phyloP scores from a whole-genome alignment of 345 rosid genomes.

The Raphanus sativus region DNA sequence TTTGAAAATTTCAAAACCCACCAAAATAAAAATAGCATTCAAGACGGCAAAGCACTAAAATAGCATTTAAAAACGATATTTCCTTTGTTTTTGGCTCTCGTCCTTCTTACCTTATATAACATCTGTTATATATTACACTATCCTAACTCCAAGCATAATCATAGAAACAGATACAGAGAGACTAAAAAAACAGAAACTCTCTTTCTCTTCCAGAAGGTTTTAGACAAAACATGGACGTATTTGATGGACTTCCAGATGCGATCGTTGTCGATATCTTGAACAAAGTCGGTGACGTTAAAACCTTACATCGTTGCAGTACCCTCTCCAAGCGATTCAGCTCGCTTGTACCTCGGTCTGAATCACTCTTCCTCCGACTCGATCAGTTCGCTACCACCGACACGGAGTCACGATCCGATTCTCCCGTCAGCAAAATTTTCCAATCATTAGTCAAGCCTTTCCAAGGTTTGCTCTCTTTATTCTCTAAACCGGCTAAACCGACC shows the following conservation, averaged over 20 bases:
- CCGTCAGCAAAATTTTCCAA: constrained; percentile 17
- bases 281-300: constrained; percentile 14
- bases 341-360: constrained; percentile 31
- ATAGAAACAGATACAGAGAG: neutral
- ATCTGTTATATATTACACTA: neutral
- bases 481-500: constrained; percentile 32
- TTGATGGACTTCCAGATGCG: constrained; percentile 35
- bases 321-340: constrained; percentile 35
- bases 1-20: constrained; percentile 16
- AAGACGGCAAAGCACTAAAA: constrained; percentile 23
- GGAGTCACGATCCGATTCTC: neutral
- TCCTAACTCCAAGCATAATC: constrained; percentile 9
- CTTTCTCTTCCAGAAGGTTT: neutral
- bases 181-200: neutral
- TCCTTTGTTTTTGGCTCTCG: neutral
- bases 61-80: neutral
- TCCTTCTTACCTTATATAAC: constrained; percentile 18
- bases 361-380: constrained; percentile 29
- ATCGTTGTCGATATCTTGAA: constrained; percentile 32
- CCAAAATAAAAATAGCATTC: neutral
- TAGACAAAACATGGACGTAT: constrained; percentile 25
- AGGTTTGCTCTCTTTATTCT: constrained; percentile 14
- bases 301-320: constrained; percentile 28
- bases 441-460: constrained; percentile 21
- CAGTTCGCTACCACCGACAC: neutral